A percentile compares a stretch with the other conserved stretches of the same genome.
phyloP scores from a whole-genome alignment of 805 yeast species.

The Saturnispora dispora region DNA sequence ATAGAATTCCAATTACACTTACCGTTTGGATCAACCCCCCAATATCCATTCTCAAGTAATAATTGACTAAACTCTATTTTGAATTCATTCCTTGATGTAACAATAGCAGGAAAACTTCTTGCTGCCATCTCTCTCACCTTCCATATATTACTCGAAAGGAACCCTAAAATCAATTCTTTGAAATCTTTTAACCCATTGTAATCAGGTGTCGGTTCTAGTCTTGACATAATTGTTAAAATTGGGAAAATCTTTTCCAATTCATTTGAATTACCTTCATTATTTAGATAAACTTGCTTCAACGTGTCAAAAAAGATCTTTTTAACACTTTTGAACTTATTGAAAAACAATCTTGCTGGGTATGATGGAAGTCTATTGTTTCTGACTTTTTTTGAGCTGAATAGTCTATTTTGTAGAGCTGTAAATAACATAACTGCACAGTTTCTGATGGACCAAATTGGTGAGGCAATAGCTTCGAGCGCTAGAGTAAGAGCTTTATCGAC shows the following conservation, averaged over 20 bases:
- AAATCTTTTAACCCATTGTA: conserved; percentile 46
- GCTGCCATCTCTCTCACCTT: conserved; percentile 86
- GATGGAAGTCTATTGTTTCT: conserved; percentile 25
- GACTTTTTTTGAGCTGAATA: conserved; percentile 55
- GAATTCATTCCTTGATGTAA: conserved; percentile 26
- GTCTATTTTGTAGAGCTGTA: conserved; percentile 68
- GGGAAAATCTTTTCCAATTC: conserved; percentile 58
- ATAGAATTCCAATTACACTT: conserved; percentile 32
- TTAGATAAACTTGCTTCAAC: conserved; percentile 24
- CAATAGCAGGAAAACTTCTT: conserved; percentile 48
- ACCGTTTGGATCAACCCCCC: background rate
- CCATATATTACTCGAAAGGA: conserved; percentile 56
- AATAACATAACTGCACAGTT: conserved; percentile 93
- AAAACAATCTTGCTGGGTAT: conserved; percentile 50
- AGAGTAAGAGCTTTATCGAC: conserved; percentile 51
- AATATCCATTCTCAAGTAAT: conserved; percentile 5
- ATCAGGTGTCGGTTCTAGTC: conserved; percentile 54
- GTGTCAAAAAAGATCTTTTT: conserved; percentile 39
- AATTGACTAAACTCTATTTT: conserved; percentile 20
- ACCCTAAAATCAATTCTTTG: conserved; percentile 34
- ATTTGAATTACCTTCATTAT: conserved; percentile 23
- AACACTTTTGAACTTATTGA: conserved; percentile 51
- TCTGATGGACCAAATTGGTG: conserved; percentile 74
- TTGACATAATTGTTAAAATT: conserved; percentile 59
- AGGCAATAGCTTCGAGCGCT: conserved; percentile 54